Evolutionary conservation across 345 rosid genomes (phyloP).

Genomic region (Cardamine occulta): DNA sequence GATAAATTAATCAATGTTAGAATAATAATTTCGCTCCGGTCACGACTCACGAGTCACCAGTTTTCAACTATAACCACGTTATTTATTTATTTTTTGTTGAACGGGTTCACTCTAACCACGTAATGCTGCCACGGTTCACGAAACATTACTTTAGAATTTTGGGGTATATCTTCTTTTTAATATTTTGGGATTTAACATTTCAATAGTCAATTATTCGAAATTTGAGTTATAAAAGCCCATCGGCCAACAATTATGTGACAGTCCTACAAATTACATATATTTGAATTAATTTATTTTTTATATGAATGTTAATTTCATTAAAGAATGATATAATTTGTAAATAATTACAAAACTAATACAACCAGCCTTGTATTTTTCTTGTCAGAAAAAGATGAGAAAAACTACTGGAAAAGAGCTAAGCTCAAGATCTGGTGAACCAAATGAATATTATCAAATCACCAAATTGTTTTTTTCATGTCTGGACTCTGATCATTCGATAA

Average conservation of each 20-base stretch:
- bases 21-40: slow-evolving; percentile 31
- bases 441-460: neutral
- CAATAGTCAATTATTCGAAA: slow-evolving; percentile 2
- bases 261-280: neutral
- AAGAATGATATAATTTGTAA: neutral
- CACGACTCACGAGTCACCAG: slow-evolving; percentile 38
- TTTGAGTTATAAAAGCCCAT: slow-evolving; percentile 16
- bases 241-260: neutral
- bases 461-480: neutral
- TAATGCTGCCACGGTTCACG: slow-evolving; percentile 20
- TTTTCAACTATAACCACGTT: slow-evolving; percentile 23
- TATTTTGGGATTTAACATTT: neutral
- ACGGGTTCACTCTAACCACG: slow-evolving; percentile 1
- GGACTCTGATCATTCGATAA: neutral
- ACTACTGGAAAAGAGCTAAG: neutral
- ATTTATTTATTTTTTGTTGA: neutral
- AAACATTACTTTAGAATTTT: slow-evolving; percentile 10
- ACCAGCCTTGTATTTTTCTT: neutral
- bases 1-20: neutral
- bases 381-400: neutral
- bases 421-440: neutral
- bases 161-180: neutral
- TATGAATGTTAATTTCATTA: neutral
- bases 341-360: neutral
- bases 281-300: neutral